A percentile compares a stretch with the other conserved stretches of the same genome.
phyloP scores from a whole-genome alignment of 768 basidiomycete genomes.

The Mycena galericulata region DNA sequence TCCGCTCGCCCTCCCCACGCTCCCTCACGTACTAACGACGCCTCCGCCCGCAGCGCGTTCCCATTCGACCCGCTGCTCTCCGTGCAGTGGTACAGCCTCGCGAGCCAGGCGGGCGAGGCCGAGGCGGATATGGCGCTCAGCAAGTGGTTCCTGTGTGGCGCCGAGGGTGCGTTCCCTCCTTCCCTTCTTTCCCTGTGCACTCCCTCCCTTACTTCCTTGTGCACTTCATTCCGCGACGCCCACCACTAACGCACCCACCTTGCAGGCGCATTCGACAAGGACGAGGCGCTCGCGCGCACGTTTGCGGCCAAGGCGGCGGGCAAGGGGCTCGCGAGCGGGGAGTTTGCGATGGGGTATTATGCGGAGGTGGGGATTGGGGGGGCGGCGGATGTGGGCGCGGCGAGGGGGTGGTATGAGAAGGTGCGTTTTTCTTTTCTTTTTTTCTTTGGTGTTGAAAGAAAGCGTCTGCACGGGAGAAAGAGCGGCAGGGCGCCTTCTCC shows the following conservation, averaged over 20 bases:
- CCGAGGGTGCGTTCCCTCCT: slow-evolving; percentile 46
- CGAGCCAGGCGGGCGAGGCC: slow-evolving; percentile 85
- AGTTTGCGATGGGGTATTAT: slow-evolving; percentile 98
- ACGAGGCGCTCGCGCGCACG: slow-evolving; percentile 85
- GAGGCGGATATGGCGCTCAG: slow-evolving; percentile 97
- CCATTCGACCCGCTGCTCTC: slow-evolving; percentile 89
- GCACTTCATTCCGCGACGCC: neutral
- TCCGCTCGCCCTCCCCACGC: too few species aligned
- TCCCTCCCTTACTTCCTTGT: too few species aligned
- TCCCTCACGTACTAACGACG: neutral
- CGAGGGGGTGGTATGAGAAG: slow-evolving; percentile 82
- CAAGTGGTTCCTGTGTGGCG: slow-evolving; percentile 97
- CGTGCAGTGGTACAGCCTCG: slow-evolving; percentile 90
- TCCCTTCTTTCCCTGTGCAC: too few species aligned
- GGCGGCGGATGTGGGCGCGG: slow-evolving; percentile 67
- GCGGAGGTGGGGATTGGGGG: slow-evolving; percentile 92
- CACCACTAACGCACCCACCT: neutral
- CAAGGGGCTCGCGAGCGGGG: slow-evolving; percentile 82
- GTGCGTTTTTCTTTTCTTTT: slow-evolving; percentile 35
- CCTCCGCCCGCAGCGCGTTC: slow-evolving; percentile 50
- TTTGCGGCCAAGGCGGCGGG: slow-evolving; percentile 91
- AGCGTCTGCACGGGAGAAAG: too few species aligned
- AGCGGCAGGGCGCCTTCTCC: too few species aligned
- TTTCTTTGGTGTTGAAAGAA: too few species aligned
- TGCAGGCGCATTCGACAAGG: slow-evolving; percentile 79